These are phyloP conservation scores for maize (Zea mays) DNA, from an alignment of 176 grass and related monocot genomes.

Conservation along the genomic window DNA sequence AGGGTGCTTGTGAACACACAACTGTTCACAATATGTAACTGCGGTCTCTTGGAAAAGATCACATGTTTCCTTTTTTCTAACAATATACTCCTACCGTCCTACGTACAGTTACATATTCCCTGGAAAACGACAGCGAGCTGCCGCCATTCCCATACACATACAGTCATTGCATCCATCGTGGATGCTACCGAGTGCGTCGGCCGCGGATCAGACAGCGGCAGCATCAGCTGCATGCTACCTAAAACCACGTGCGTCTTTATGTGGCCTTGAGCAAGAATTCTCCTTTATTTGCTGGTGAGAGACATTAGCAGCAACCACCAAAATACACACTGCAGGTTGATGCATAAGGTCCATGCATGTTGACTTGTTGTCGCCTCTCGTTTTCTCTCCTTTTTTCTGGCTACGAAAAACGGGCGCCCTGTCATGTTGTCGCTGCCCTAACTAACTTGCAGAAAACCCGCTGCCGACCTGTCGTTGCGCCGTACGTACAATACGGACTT, in stretches of 20 bases:
- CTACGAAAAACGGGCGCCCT: not conserved
- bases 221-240: not conserved
- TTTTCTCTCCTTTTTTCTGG: not conserved
- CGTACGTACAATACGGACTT: no score
- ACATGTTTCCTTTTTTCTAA: no score
- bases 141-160: not conserved
- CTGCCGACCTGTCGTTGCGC: no score
- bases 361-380: constrained; percentile 10
- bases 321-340: not conserved
- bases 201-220: constrained; percentile 16
- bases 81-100: no score
- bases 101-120: not conserved
- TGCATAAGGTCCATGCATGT: not conserved
- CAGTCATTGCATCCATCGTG: not conserved
- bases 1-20: no score
- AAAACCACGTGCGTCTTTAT: not conserved
- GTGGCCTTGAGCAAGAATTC: not conserved
- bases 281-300: not conserved
- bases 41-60: no score
- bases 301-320: not conserved
- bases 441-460: no score
- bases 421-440: not conserved
- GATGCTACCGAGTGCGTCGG: no score
- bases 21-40: no score
- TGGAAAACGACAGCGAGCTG: constrained; percentile 3